Conservation (phyloP, 1,284 basidiomycete species). For the Microbotryomycetes sp. region DNA sequence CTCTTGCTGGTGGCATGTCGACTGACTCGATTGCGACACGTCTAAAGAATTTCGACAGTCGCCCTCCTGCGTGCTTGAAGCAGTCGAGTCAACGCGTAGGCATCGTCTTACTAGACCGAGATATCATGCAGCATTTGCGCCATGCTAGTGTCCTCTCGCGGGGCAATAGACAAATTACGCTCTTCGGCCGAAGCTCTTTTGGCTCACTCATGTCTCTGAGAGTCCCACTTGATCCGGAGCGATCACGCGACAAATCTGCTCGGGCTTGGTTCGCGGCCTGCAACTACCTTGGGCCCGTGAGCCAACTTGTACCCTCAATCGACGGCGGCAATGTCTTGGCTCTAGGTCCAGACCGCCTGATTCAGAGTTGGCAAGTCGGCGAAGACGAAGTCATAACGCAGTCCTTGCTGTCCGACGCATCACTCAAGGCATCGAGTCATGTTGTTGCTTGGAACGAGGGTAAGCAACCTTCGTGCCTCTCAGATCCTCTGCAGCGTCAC, state of each 20-base stretch:
- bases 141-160: neutral
- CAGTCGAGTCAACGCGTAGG: constrained; percentile 49
- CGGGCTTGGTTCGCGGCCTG: constrained; percentile 41
- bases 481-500: neutral
- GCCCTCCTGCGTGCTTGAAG: constrained; percentile 74
- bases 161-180: neutral
- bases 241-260: too few relatives aligned
- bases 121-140: constrained; percentile 39
- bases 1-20: neutral
- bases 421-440: neutral
- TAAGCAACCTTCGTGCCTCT: too few relatives aligned
- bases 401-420: neutral
- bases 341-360: neutral
- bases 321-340: neutral
- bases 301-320: constrained; percentile 35
- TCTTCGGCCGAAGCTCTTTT: neutral
- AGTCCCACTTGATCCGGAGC: neutral
- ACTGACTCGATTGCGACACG: neutral
- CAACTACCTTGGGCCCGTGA: constrained; percentile 53
- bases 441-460: constrained; percentile 7
- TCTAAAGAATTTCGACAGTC: constrained; percentile 70
- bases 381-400: constrained; percentile 1
- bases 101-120: constrained; percentile 55
- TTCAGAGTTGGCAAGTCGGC: constrained; percentile 20
- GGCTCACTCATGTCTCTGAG: neutral